Conservation (phyloP, 2,329 filamentous ascomycete species). For the Trichoderma polysporum region DNA sequence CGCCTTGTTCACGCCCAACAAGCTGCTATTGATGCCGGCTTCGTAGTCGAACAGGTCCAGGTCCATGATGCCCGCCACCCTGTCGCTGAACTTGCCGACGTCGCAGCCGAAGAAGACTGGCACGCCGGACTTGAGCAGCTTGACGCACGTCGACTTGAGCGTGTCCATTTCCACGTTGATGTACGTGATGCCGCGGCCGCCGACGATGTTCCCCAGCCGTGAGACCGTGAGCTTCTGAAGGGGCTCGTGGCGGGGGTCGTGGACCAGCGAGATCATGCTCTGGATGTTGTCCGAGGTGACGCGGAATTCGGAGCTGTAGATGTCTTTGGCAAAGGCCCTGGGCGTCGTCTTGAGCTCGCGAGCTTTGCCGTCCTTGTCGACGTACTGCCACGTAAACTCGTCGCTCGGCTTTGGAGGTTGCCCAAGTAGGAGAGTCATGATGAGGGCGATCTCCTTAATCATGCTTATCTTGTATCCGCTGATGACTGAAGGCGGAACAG, state of each 20-base stretch:
- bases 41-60: slow-evolving; percentile 73
- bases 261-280: slow-evolving; percentile 75
- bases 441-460: slow-evolving; percentile 75
- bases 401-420: slow-evolving; percentile 69
- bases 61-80: slow-evolving; percentile 73
- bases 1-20: slow-evolving; percentile 74
- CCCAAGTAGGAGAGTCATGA: slow-evolving; percentile 80
- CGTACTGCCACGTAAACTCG: slow-evolving; percentile 78
- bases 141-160: slow-evolving; percentile 71
- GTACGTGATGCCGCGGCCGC: slow-evolving; percentile 73
- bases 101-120: slow-evolving; percentile 90
- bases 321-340: slow-evolving; percentile 67
- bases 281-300: slow-evolving; percentile 62
- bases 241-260: slow-evolving; percentile 79
- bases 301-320: slow-evolving; percentile 60
- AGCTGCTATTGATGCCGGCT: slow-evolving; percentile 75
- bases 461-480: slow-evolving; percentile 66
- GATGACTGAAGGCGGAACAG: slow-evolving; percentile 37
- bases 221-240: slow-evolving; percentile 72
- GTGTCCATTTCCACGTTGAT: slow-evolving; percentile 75
- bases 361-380: slow-evolving; percentile 66
- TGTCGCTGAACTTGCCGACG: slow-evolving; percentile 78
- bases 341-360: slow-evolving; percentile 66
- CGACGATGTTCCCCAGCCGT: slow-evolving; percentile 77
- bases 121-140: slow-evolving; percentile 74